These are phyloP conservation scores for Podaxis sp. DNA, from an alignment of 768 basidiomycete genomes.

Conservation along the genomic window DNA sequence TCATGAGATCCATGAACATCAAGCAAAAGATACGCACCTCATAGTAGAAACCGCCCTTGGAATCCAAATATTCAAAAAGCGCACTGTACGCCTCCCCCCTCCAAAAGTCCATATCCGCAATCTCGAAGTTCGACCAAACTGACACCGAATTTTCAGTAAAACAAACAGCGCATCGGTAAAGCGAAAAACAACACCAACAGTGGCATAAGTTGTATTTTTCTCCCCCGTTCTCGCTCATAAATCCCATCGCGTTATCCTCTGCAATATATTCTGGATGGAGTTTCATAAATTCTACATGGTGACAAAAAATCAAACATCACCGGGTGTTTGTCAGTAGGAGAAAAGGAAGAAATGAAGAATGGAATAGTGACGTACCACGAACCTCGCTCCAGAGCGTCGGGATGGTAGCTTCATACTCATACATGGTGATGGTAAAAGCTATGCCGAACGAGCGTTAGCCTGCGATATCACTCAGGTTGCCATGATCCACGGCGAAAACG, in stretches of 20 bases:
- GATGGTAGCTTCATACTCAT: constrained; percentile 75
- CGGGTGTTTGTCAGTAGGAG: too few species aligned
- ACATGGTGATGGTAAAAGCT: constrained; percentile 73
- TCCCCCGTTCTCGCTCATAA: constrained; percentile 49
- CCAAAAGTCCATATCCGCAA: constrained; percentile 67
- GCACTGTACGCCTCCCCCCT: constrained; percentile 59
- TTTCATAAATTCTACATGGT: constrained; percentile 53
- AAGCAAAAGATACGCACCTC: constrained; percentile 43
- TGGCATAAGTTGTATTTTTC: constrained; percentile 73
- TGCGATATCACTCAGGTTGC: neutral
- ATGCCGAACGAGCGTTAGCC: neutral
- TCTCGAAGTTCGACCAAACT: constrained; percentile 74
- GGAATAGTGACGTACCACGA: constrained; percentile 43
- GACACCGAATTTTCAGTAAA: constrained; percentile 1
- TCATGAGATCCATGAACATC: neutral
- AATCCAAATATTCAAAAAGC: constrained; percentile 67
- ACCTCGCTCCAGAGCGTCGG: constrained; percentile 72
- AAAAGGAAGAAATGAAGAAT: too few species aligned
- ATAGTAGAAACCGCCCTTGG: constrained; percentile 65
- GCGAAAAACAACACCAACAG: constrained; percentile 40
- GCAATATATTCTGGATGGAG: constrained; percentile 56
- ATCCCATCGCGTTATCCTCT: constrained; percentile 58
- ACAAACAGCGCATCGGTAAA: neutral
- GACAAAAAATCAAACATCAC: neutral
- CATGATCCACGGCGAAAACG: neutral